Evolutionary conservation across 1,284 basidiomycete genomes (phyloP).

Genomic region (Naganishia albida): DNA sequence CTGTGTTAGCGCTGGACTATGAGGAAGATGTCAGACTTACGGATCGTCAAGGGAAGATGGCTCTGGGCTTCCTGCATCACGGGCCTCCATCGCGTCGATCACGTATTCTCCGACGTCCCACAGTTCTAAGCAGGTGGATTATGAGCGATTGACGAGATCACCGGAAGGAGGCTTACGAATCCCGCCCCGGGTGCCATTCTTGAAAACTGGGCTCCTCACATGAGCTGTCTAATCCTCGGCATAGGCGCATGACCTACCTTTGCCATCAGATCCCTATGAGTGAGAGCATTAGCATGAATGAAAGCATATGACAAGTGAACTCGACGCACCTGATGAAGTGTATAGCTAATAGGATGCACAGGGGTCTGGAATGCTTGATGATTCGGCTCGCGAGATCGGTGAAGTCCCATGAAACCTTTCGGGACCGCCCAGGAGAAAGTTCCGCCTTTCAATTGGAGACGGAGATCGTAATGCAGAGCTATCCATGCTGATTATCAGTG

Average conservation of each 20-base stretch:
- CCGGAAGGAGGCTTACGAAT: constrained; percentile 2
- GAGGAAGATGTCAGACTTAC: not conserved
- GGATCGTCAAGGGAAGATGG: constrained; percentile 17
- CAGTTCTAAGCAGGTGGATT: not conserved
- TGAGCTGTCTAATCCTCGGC: not conserved
- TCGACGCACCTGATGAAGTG: constrained; percentile 20
- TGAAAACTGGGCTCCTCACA: constrained; percentile 1
- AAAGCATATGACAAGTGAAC: not conserved
- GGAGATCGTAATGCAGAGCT: constrained; percentile 29
- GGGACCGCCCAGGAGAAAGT: constrained; percentile 31
- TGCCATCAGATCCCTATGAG: constrained; percentile 25
- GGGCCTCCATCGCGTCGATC: constrained; percentile 26
- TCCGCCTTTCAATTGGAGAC: constrained; percentile 21
- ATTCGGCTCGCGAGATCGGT: constrained; percentile 13
- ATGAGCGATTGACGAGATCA: not conserved
- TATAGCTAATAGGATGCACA: constrained; percentile 28
- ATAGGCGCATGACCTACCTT: not conserved
- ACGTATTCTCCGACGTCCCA: constrained; percentile 30
- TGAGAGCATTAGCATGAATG: not conserved
- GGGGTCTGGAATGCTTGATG: constrained; percentile 31
- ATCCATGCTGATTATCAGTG: not conserved
- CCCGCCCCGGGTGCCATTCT: constrained; percentile 28
- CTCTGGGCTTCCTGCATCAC: constrained; percentile 22
- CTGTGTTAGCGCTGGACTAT: not conserved
- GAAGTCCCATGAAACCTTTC: constrained; percentile 28